A percentile compares a stretch with the other conserved stretches of the same genome.
These are phyloP conservation scores for Hypoxylon perforatum DNA, from an alignment of 495 filamentous ascomycete species.

Conservation along the genomic window DNA sequence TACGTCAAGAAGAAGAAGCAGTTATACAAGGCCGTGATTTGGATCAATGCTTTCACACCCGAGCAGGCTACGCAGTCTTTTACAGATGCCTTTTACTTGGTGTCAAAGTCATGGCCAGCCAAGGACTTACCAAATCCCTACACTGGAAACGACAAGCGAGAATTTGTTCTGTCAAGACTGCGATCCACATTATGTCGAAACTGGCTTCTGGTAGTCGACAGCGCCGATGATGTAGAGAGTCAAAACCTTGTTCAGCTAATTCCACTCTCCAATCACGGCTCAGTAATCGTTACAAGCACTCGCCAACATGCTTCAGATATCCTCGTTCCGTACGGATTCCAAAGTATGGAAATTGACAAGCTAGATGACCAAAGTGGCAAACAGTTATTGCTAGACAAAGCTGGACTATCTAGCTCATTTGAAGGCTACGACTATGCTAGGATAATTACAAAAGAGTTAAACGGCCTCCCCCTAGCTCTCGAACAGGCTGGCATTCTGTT, in stretches of 20 bases:
- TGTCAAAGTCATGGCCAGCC: not conserved
- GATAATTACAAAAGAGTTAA: not conserved
- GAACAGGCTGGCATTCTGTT: not conserved
- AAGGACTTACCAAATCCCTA: not conserved
- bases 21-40: not conserved
- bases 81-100: not conserved
- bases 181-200: not conserved
- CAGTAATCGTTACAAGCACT: not conserved
- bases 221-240: not conserved
- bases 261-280: not conserved
- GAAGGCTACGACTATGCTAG: not conserved
- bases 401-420: not conserved
- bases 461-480: not conserved
- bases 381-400: not conserved
- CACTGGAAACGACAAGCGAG: not conserved
- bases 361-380: not conserved
- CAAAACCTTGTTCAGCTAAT: not conserved
- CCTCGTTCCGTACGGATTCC: not conserved
- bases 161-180: not conserved
- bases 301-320: not conserved
- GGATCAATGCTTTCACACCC: not conserved
- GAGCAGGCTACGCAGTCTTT: not conserved
- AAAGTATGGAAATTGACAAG: not conserved
- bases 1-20: not conserved
- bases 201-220: not conserved